phyloP scores from a whole-genome alignment of 495 filamentous ascomycete genomes.

The Neurospora sp. region DNA sequence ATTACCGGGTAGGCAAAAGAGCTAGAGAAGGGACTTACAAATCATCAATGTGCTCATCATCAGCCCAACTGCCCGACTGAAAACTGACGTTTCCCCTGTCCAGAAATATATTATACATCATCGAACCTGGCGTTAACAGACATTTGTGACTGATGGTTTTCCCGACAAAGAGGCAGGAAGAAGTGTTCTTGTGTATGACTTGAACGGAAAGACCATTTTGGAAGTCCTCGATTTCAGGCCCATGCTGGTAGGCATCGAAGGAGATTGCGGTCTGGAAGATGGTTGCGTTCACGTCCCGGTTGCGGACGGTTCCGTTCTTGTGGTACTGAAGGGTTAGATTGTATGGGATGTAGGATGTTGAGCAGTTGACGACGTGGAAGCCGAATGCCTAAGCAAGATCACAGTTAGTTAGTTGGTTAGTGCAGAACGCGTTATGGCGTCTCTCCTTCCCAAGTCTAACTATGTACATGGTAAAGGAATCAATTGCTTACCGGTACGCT shows the following conservation, averaged over 20 bases:
- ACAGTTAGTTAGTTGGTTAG: neutral
- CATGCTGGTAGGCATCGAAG: neutral
- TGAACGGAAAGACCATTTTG: neutral
- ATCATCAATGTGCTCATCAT: neutral
- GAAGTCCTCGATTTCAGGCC: neutral
- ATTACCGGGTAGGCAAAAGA: too few relatives aligned
- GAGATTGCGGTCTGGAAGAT: neutral
- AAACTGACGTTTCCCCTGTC: neutral
- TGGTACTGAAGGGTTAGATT: neutral
- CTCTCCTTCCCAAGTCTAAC: too few relatives aligned
- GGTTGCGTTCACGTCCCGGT: neutral
- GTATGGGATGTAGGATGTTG: neutral
- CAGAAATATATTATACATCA: neutral
- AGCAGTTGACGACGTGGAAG: neutral
- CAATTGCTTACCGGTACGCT: too few relatives aligned
- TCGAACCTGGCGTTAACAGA: neutral
- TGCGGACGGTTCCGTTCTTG: neutral
- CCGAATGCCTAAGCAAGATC: neutral
- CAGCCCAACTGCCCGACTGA: neutral
- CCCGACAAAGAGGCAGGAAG: neutral
- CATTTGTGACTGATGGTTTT: neutral
- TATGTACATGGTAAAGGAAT: too few relatives aligned
- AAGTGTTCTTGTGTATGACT: neutral
- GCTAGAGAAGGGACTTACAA: neutral
- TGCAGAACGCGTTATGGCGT: too few relatives aligned